Conservation (phyloP, 164 flowering plant genomes). For the Pachysandra terminalis region DNA sequence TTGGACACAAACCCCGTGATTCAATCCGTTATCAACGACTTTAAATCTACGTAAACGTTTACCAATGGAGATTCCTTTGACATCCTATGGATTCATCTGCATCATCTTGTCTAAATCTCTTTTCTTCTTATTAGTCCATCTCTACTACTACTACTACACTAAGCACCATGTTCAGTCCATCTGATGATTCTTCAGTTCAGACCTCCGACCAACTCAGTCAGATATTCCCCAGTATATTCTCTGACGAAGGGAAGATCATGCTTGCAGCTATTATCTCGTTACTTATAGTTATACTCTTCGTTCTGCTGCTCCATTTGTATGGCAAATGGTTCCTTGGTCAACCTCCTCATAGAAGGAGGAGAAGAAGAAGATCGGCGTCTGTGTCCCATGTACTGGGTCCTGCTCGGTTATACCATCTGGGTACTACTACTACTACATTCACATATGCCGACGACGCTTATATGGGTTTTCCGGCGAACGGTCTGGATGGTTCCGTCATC, state of each 20-base stretch:
- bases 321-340: conserved; percentile 46
- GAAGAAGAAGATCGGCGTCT: conserved; percentile 21
- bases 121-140: no score
- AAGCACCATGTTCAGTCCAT: conserved; percentile 5
- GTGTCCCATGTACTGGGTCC: conserved; percentile 19
- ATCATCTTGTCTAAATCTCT: no score
- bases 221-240: conserved; percentile 25
- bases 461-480: conserved; percentile 21
- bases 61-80: conserved; percentile 13
- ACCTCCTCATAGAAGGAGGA: conserved; percentile 22
- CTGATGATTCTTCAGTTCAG: neutral
- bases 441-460: conserved; percentile 1
- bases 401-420: conserved; percentile 9
- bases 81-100: neutral
- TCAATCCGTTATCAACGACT: conserved; percentile 27
- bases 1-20: conserved; percentile 20
- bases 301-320: conserved; percentile 50
- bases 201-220: conserved; percentile 2
- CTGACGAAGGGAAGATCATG: conserved; percentile 41
- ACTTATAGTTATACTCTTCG: conserved; percentile 48
- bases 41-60: conserved; percentile 16
- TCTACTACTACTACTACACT: no score
- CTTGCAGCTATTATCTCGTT: conserved; percentile 45
- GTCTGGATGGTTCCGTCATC: conserved; percentile 42
- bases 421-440: no score